Conservation (phyloP, 1,284 basidiomycete genomes). For the Cutaneotrichosporon spelunceum region DNA sequence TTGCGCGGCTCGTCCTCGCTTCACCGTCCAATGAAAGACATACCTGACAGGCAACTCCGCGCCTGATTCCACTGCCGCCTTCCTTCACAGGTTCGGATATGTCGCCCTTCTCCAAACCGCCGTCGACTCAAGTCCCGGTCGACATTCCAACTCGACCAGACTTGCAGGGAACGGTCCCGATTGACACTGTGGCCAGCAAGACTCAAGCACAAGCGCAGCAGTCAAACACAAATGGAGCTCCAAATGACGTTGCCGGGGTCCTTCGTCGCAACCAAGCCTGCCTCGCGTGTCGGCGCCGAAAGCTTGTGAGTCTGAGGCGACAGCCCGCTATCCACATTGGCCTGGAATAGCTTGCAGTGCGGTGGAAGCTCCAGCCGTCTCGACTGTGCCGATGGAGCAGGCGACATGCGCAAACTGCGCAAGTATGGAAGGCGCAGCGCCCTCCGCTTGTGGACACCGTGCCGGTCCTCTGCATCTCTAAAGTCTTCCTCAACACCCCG, state of each 20-base stretch:
- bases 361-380: not conserved
- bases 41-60: not conserved
- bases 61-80: not conserved
- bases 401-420: not conserved
- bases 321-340: not conserved
- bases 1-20: not conserved
- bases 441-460: not conserved
- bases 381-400: not conserved
- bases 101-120: slow-evolving; percentile 8
- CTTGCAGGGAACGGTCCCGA: slow-evolving; percentile 18
- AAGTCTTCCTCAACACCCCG: not conserved
- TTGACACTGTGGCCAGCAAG: slow-evolving; percentile 13
- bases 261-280: slow-evolving; percentile 36
- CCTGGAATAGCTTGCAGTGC: not conserved
- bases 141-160: slow-evolving; percentile 22
- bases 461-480: not conserved
- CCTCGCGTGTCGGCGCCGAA: slow-evolving; percentile 32
- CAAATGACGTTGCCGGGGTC: slow-evolving; percentile 26
- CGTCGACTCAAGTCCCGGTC: slow-evolving; percentile 14
- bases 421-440: not conserved
- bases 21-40: not conserved
- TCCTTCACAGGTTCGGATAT: not conserved
- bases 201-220: slow-evolving; percentile 2
- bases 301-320: slow-evolving; percentile 20
- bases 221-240: slow-evolving; percentile 10